Conservation (phyloP, 257 asterid species). For the Penstemon newberryi region DNA sequence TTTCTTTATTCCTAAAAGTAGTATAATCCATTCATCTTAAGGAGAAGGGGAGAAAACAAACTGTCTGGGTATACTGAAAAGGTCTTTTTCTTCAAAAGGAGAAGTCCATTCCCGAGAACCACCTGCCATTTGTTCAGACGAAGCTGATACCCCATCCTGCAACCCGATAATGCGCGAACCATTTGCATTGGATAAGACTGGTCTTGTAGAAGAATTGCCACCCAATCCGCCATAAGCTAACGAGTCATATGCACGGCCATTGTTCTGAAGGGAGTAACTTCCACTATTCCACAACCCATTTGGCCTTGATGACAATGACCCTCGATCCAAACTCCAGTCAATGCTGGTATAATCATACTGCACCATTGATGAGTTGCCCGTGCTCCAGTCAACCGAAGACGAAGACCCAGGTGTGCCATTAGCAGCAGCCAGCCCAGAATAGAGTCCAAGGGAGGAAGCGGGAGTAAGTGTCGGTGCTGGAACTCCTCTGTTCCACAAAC, state of each 20-base stretch:
- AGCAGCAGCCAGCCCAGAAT: slow-evolving; percentile 49
- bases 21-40: slow-evolving; percentile 26
- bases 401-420: slow-evolving; percentile 47
- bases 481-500: slow-evolving; percentile 48
- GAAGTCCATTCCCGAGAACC: slow-evolving; percentile 86
- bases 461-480: slow-evolving; percentile 48
- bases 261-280: slow-evolving; percentile 44
- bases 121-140: slow-evolving; percentile 40
- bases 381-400: slow-evolving; percentile 59
- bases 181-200: slow-evolving; percentile 42
- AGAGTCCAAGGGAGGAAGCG: slow-evolving; percentile 70
- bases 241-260: slow-evolving; percentile 42
- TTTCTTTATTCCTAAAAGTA: slow-evolving; percentile 26
- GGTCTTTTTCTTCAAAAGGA: slow-evolving; percentile 88
- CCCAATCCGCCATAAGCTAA: slow-evolving; percentile 55
- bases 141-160: slow-evolving; percentile 48
- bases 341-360: slow-evolving; percentile 55
- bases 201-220: slow-evolving; percentile 53
- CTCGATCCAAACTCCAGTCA: slow-evolving; percentile 64
- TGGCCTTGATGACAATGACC: slow-evolving; percentile 34
- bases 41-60: slow-evolving; percentile 87
- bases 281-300: slow-evolving; percentile 49
- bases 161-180: slow-evolving; percentile 41
- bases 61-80: slow-evolving; percentile 87
- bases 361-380: slow-evolving; percentile 44